Conservation (phyloP, 225 moss, liverwort and hornwort species). For the Neckera pumila region DNA sequence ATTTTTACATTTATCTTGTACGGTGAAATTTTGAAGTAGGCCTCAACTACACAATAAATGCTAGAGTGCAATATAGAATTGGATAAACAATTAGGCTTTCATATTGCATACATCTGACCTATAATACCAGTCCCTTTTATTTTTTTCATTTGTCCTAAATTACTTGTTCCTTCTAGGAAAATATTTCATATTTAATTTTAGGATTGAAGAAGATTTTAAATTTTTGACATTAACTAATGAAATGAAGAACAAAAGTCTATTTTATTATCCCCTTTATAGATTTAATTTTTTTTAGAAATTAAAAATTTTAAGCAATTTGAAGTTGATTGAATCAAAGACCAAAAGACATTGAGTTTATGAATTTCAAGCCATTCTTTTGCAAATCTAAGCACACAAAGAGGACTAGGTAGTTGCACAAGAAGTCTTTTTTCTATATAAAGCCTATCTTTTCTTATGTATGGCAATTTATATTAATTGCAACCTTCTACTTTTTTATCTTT, state of each 20-base stretch:
- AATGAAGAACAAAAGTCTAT: not conserved
- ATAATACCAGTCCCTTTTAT: not conserved
- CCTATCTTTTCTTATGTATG: not conserved
- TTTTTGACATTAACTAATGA: not conserved
- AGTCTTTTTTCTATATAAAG: not conserved
- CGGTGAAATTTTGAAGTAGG: not conserved
- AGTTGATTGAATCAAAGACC: not conserved
- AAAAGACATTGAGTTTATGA: not conserved
- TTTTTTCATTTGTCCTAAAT: not conserved
- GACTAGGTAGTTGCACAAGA: rapidly evolving
- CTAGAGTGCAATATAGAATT: not conserved
- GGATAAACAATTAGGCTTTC: not conserved
- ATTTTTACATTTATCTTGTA: not conserved
- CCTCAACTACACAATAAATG: not conserved
- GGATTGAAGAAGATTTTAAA: not conserved
- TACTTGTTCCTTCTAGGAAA: not conserved
- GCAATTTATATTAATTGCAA: not conserved
- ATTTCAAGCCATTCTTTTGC: not conserved
- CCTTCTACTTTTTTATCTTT: not conserved
- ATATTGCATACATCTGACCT: rapidly evolving
- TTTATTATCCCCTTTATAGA: rapidly evolving
- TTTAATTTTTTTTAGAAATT: not conserved
- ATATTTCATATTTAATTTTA: not conserved
- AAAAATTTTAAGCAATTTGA: not conserved
- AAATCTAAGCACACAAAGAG: not conserved